phyloP scores from a whole-genome alignment of 2,329 filamentous ascomycete species.

The Ophiostoma perfectum region DNA sequence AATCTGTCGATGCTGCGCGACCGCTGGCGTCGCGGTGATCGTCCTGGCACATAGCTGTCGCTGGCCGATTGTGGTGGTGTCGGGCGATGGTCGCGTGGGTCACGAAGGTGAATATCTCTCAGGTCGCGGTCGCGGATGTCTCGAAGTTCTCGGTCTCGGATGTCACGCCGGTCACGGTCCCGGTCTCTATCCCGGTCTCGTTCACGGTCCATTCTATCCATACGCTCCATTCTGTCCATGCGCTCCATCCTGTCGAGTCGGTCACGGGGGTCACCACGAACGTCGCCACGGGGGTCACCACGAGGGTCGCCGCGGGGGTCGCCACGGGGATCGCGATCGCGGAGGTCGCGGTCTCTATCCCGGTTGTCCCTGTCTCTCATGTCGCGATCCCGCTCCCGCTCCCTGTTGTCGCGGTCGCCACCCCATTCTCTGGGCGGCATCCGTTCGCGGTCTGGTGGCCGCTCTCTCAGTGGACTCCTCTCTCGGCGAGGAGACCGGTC shows the following conservation, averaged over 20 bases:
- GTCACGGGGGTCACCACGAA: constrained; percentile 23
- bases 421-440: constrained; percentile 34
- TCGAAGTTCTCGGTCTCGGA: constrained; percentile 30
- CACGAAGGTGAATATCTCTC: constrained; percentile 27
- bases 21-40: constrained; percentile 38
- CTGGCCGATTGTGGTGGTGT: constrained; percentile 12
- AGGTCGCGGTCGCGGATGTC: constrained; percentile 35
- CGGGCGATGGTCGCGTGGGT: constrained; percentile 1
- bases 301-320: not conserved
- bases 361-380: constrained; percentile 13
- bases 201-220: constrained; percentile 5
- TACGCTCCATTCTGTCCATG: constrained; percentile 26
- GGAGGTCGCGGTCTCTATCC: not conserved
- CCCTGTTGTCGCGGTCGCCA: constrained; percentile 24
- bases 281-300: not conserved
- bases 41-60: constrained; percentile 40
- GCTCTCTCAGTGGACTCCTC: constrained; percentile 28
- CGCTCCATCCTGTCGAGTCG: constrained; percentile 31
- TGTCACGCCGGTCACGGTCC: not conserved
- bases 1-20: constrained; percentile 41
- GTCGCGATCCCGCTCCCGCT: not conserved
- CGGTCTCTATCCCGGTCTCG: not conserved
- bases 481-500: constrained; percentile 39
- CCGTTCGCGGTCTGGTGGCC: constrained; percentile 36
- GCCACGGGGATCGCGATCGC: not conserved